These are phyloP conservation scores for Zymoseptoria brevis DNA, from an alignment of 2,329 filamentous ascomycete species.

Conservation along the genomic window DNA sequence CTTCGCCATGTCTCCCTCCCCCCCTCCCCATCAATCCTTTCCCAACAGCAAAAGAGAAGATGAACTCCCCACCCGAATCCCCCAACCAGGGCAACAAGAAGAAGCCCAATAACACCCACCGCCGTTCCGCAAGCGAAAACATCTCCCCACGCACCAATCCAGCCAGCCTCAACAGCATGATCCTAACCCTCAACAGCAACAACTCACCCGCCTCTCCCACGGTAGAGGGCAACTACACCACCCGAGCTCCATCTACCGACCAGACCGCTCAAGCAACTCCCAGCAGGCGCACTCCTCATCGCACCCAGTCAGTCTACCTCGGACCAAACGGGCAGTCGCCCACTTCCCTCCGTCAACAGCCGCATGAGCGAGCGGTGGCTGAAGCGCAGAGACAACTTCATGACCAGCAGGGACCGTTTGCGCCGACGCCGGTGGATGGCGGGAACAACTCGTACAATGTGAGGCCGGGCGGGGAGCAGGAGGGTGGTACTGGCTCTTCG, in stretches of 20 bases:
- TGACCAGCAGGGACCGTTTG: neutral
- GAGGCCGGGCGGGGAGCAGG: neutral
- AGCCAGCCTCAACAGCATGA: neutral
- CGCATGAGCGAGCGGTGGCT: neutral
- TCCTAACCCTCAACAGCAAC: neutral
- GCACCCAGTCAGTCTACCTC: neutral
- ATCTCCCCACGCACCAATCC: neutral
- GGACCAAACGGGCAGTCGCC: neutral
- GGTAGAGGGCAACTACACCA: neutral
- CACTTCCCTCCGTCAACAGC: neutral
- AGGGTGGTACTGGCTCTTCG: neutral
- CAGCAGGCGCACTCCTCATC: too few relatives aligned
- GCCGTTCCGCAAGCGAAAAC: neutral
- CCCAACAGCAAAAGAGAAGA: neutral
- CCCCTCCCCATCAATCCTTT: neutral
- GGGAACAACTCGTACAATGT: neutral
- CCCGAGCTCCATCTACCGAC: neutral
- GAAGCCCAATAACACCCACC: neutral
- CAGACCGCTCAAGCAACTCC: neutral
- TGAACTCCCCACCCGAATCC: neutral
- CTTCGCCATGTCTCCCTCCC: neutral
- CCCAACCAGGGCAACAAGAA: neutral
- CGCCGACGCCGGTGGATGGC: neutral
- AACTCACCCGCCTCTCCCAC: neutral
- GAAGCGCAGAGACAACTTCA: neutral